Conservation (phyloP, 2,329 filamentous ascomycete species). For the Cercospora sp. region DNA sequence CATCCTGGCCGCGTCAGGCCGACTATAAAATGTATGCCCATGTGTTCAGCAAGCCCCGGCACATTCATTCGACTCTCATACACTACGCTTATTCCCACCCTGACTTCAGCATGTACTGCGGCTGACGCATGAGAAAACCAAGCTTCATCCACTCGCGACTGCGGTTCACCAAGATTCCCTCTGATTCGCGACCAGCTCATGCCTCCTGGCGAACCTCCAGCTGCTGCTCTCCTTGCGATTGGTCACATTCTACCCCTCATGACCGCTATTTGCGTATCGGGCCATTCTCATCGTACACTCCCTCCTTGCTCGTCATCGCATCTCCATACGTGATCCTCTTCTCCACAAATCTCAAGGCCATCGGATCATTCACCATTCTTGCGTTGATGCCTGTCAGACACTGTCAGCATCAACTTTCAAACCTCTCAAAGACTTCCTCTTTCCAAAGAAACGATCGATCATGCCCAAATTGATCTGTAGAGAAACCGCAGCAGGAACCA, state of each 20-base stretch:
- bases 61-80: too few species aligned
- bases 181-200: too few species aligned
- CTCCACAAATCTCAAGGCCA: background rate
- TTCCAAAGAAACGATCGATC: too few species aligned
- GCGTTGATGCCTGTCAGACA: conserved; percentile 9
- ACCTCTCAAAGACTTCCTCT: too few species aligned
- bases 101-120: too few species aligned
- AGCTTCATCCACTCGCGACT: too few species aligned
- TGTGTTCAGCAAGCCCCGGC: background rate
- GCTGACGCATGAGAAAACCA: too few species aligned
- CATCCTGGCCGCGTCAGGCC: background rate
- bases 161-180: too few species aligned
- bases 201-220: background rate
- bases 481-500: too few species aligned
- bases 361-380: conserved; percentile 8
- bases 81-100: too few species aligned
- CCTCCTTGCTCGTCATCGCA: background rate
- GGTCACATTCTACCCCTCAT: background rate
- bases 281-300: conserved; percentile 12
- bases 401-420: too few species aligned
- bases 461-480: too few species aligned
- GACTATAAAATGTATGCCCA: background rate
- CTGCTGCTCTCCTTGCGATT: background rate
- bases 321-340: conserved; percentile 7
- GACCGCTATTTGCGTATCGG: background rate